A percentile compares a stretch with the other conserved stretches of the same genome.
phyloP scores from a whole-genome alignment of 2,329 filamentous ascomycete species.

The Cladophialophora psammophila region DNA sequence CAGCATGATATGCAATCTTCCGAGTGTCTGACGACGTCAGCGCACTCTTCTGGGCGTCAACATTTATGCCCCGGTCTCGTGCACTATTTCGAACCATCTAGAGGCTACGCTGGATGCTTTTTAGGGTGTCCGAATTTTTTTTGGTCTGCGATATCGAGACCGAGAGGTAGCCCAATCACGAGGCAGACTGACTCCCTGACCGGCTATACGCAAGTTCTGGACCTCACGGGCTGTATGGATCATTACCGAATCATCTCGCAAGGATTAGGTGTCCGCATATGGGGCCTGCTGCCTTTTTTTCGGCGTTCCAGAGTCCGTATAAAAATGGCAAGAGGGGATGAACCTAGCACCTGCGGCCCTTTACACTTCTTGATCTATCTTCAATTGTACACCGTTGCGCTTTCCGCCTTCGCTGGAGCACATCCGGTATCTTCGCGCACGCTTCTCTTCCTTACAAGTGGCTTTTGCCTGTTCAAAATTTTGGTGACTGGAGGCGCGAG shows the following conservation, averaged over 20 bases:
- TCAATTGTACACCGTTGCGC: background rate
- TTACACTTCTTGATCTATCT: background rate
- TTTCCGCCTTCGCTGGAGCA: conserved; percentile 6
- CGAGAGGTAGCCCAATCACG: background rate
- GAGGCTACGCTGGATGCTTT: background rate
- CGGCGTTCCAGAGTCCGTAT: background rate
- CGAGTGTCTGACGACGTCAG: background rate
- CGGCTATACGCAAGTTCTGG: conserved; percentile 1
- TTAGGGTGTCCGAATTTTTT: background rate
- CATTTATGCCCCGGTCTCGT: background rate
- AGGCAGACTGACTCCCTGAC: background rate
- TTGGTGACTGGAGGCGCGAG: conserved; percentile 5
- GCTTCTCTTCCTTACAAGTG: background rate
- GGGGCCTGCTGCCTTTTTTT: background rate
- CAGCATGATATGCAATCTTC: background rate
- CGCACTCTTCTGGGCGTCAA: background rate
- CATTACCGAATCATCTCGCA: conserved; percentile 5
- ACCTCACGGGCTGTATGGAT: background rate
- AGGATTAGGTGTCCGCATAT: background rate
- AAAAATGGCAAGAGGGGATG: background rate
- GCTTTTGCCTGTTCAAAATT: background rate
- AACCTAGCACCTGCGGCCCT: background rate
- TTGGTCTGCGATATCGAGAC: background rate
- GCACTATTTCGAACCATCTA: conserved; percentile 5
- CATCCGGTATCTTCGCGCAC: conserved; percentile 1